Percentiles rank a stretch among this genome's conserved stretches.
phyloP scores from a whole-genome alignment of 805 yeast species.

The Candida jianshihensis region DNA sequence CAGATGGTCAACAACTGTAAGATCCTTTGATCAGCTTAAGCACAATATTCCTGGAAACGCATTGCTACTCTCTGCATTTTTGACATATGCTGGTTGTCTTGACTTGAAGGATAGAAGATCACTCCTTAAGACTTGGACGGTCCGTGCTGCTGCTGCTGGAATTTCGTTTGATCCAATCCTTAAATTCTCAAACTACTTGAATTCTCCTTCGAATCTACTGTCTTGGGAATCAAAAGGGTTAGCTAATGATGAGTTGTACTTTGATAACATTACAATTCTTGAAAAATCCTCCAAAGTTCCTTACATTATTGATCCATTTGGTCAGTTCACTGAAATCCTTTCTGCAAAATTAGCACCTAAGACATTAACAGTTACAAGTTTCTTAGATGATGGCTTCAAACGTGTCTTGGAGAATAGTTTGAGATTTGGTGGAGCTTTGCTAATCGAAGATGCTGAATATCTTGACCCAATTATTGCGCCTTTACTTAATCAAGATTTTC shows the following conservation, averaged over 20 bases:
- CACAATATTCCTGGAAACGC: slow-evolving; percentile 56
- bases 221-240: slow-evolving; percentile 50
- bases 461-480: slow-evolving; percentile 69
- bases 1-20: slow-evolving; percentile 67
- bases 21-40: slow-evolving; percentile 39
- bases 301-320: slow-evolving; percentile 69
- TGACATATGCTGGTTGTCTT: slow-evolving; percentile 52
- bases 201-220: slow-evolving; percentile 33
- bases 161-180: slow-evolving; percentile 35
- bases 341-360: slow-evolving; percentile 23
- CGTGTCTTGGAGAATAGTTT: slow-evolving; percentile 73
- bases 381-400: slow-evolving; percentile 58
- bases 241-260: slow-evolving; percentile 49
- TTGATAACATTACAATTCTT: slow-evolving; percentile 59
- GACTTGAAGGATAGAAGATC: slow-evolving; percentile 41
- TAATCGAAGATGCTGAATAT: slow-evolving; percentile 74
- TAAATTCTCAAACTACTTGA: slow-evolving; percentile 29
- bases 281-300: slow-evolving; percentile 36
- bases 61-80: slow-evolving; percentile 53
- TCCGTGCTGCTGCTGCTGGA: slow-evolving; percentile 25
- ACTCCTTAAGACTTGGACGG: slow-evolving; percentile 31
- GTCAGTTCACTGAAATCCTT: slow-evolving; percentile 37
- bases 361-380: slow-evolving; percentile 53
- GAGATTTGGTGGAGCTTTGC: slow-evolving; percentile 71
- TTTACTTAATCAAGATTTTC: slow-evolving; percentile 53